These are phyloP conservation scores for Fusarium circinatum DNA, from an alignment of 2,329 filamentous ascomycete species.

Conservation along the genomic window DNA sequence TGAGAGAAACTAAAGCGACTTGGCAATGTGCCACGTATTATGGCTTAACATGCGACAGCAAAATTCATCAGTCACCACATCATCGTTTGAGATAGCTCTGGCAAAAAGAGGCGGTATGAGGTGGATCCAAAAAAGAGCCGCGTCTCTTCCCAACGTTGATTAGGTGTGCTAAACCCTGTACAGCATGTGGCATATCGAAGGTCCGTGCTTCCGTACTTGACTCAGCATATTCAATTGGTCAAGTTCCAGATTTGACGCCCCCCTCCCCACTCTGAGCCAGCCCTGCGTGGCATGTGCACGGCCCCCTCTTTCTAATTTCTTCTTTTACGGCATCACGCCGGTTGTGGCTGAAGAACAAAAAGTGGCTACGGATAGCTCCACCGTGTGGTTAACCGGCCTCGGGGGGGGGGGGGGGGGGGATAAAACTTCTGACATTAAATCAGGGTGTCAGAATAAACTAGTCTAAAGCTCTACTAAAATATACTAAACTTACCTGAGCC, in stretches of 20 bases:
- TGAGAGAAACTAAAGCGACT: not conserved
- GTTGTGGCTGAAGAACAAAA: conserved; percentile 12
- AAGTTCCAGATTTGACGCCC: not conserved
- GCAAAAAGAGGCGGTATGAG: not conserved
- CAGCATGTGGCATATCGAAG: conserved; percentile 45
- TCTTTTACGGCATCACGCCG: conserved; percentile 17
- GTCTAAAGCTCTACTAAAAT: not conserved
- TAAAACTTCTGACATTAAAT: not conserved
- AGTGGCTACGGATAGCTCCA: conserved; percentile 4
- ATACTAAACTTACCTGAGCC: not conserved
- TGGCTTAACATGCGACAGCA: not conserved
- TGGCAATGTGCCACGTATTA: not conserved
- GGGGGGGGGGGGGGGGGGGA: not conserved
- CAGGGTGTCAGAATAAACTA: not conserved
- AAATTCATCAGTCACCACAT: not conserved
- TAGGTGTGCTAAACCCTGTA: conserved; percentile 41
- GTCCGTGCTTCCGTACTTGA: conserved; percentile 34
- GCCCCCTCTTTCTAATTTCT: not conserved
- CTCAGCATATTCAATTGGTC: not conserved
- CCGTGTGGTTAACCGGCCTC: not conserved
- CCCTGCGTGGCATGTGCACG: conserved; percentile 30
- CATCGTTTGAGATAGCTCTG: not conserved
- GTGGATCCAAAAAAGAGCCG: conserved; percentile 41
- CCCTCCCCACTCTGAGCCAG: conserved; percentile 22
- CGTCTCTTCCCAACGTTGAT: conserved; percentile 17